Percentiles rank a stretch among this genome's conserved stretches.
These are phyloP conservation scores for Pichia sp. DNA, from an alignment of 1,139 yeast genomes.

Conservation along the genomic window DNA sequence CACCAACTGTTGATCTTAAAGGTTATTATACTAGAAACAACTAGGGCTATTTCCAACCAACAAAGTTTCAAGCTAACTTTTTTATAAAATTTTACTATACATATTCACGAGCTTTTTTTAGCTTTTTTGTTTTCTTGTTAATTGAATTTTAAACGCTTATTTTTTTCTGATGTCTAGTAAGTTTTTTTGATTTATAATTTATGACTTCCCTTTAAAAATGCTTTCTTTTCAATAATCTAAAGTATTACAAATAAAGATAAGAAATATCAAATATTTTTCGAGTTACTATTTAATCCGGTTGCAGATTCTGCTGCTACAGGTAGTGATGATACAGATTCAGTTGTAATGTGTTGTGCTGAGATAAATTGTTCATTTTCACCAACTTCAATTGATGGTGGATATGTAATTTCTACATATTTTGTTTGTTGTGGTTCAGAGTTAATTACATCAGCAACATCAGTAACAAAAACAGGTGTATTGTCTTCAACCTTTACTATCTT, in stretches of 20 bases:
- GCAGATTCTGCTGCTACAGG: neutral
- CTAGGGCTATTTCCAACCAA: no score
- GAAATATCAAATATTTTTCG: neutral
- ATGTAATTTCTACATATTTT: neutral
- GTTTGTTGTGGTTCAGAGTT: neutral
- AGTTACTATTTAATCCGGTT: neutral
- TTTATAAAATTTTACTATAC: neutral
- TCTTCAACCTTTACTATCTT: no score
- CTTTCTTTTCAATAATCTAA: neutral
- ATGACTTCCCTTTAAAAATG: neutral
- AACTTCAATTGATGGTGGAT: neutral
- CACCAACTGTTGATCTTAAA: constrained; percentile 8
- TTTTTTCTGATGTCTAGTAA: neutral
- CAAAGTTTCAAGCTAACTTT: neutral
- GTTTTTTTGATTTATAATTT: neutral
- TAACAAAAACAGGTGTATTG: neutral
- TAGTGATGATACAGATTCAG: no score
- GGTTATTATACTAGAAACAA: constrained; percentile 4
- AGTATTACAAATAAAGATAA: neutral
- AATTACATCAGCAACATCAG: neutral
- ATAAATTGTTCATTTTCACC: neutral
- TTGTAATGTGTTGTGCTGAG: no score
- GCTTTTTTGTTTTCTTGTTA: neutral
- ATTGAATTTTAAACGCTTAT: neutral
- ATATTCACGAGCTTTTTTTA: neutral